phyloP scores from a whole-genome alignment of 176 grass and related monocot species.

The Carex parvula region DNA sequence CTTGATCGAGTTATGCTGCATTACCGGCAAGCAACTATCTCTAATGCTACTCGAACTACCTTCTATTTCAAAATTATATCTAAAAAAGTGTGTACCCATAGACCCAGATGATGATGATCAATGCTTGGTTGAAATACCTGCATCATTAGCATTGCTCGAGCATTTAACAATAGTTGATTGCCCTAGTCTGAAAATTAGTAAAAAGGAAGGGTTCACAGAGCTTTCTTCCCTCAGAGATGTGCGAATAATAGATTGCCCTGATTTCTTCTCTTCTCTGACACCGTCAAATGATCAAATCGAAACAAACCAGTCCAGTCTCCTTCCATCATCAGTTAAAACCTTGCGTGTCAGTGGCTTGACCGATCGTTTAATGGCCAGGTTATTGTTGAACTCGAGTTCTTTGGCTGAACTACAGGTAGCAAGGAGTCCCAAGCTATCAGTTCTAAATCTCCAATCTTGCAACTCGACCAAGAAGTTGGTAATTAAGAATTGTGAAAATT shows the following conservation, averaged over 20 bases:
- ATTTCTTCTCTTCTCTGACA: not conserved
- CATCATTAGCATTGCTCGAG: not conserved
- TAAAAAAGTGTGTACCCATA: not conserved
- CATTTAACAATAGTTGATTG: not conserved
- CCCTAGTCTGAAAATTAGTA: constrained; percentile 14
- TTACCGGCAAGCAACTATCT: constrained; percentile 16
- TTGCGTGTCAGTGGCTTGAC: constrained; percentile 11
- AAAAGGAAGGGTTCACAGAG: constrained; percentile 21
- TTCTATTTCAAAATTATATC: not conserved
- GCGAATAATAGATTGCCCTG: not conserved
- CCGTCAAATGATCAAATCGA: not conserved
- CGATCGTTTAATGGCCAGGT: not conserved
- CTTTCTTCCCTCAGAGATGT: constrained; percentile 25
- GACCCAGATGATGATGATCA: not conserved
- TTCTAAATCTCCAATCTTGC: constrained; percentile 19
- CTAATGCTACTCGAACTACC: constrained; percentile 16
- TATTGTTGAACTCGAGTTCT: constrained; percentile 15
- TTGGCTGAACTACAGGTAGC: constrained; percentile 1
- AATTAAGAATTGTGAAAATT: constrained; percentile 1
- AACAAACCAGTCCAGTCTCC: not conserved
- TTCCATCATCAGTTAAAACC: constrained; percentile 12
- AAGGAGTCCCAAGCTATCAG: constrained; percentile 8
- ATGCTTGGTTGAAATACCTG: constrained; percentile 16
- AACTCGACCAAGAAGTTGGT: constrained; percentile 11
- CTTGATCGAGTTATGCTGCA: not conserved